A percentile compares a stretch with the other conserved stretches of the same genome.
Conservation (phyloP, 2,329 filamentous ascomycete species). For the Sphaerostilbella broomeana region DNA sequence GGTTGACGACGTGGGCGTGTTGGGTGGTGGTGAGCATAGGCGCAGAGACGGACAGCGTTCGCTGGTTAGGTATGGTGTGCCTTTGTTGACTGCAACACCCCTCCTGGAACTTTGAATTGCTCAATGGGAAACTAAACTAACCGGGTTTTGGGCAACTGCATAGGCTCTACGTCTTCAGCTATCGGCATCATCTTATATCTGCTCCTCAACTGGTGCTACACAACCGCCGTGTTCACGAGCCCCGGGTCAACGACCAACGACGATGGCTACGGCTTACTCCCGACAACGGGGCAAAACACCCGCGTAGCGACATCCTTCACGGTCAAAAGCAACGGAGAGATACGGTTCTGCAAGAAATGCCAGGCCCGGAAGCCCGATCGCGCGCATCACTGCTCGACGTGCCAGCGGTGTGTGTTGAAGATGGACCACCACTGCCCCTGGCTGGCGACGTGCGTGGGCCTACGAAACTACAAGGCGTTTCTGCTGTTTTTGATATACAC, state of each 20-base stretch:
- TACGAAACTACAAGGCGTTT: conserved; percentile 94
- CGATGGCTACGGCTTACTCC: conserved; percentile 71
- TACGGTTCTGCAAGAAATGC: conserved; percentile 96
- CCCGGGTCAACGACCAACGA: conserved; percentile 66
- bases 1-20: conserved; percentile 86
- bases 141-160: neutral
- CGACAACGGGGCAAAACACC: conserved; percentile 54
- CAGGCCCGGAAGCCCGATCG: conserved; percentile 91
- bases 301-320: conserved; percentile 67
- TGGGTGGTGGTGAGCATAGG: conserved; percentile 78
- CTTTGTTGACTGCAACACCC: neutral
- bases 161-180: conserved; percentile 51
- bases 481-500: conserved; percentile 88
- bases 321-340: conserved; percentile 82
- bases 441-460: conserved; percentile 90
- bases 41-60: conserved; percentile 42
- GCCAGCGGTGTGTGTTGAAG: conserved; percentile 89
- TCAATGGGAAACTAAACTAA: too few species aligned
- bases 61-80: conserved; percentile 47
- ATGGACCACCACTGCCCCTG: conserved; percentile 99
- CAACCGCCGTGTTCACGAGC: conserved; percentile 84
- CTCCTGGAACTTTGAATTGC: too few species aligned
- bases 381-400: conserved; percentile 94
- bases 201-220: conserved; percentile 84
- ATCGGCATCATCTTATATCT: conserved; percentile 66